These are phyloP conservation scores for Endoconidiophora laricicola DNA, from an alignment of 2,329 filamentous ascomycete species.

Conservation along the genomic window DNA sequence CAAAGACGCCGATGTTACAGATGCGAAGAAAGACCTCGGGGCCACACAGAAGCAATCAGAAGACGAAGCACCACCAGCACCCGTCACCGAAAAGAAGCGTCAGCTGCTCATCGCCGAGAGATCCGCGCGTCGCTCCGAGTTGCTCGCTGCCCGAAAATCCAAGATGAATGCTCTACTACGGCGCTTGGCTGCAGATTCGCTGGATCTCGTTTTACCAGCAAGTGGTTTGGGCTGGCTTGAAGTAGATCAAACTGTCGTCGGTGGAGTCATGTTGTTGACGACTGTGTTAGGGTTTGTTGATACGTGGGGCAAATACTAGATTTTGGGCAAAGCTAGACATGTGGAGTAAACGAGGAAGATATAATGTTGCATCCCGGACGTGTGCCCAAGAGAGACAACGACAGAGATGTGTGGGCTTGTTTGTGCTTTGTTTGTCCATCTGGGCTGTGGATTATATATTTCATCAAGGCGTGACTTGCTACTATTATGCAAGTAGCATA, in stretches of 20 bases:
- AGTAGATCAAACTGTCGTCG: constrained; percentile 34
- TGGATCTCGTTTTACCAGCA: constrained; percentile 48
- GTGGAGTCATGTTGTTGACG: constrained; percentile 41
- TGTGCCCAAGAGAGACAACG: not conserved
- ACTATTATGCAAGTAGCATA: not conserved
- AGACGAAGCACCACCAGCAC: not conserved
- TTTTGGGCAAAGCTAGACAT: not conserved
- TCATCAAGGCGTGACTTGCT: not conserved
- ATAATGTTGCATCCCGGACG: not conserved
- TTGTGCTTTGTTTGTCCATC: too few relatives aligned
- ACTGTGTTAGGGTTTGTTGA: constrained; percentile 43
- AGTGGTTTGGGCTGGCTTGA: constrained; percentile 43
- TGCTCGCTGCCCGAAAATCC: not conserved
- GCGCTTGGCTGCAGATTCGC: constrained; percentile 35
- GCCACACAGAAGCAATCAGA: not conserved
- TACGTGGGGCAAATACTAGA: constrained; percentile 39
- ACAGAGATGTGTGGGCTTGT: not conserved
- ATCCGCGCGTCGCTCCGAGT: not conserved
- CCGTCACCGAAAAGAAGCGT: not conserved
- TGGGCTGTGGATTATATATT: not conserved
- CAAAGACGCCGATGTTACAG: not conserved
- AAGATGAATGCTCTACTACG: constrained; percentile 22
- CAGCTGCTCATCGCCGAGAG: not conserved
- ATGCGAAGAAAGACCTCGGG: not conserved
- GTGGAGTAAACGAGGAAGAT: not conserved